phyloP scores from a whole-genome alignment of 2,329 filamentous ascomycete genomes.

The Aspergillus tanneri region DNA sequence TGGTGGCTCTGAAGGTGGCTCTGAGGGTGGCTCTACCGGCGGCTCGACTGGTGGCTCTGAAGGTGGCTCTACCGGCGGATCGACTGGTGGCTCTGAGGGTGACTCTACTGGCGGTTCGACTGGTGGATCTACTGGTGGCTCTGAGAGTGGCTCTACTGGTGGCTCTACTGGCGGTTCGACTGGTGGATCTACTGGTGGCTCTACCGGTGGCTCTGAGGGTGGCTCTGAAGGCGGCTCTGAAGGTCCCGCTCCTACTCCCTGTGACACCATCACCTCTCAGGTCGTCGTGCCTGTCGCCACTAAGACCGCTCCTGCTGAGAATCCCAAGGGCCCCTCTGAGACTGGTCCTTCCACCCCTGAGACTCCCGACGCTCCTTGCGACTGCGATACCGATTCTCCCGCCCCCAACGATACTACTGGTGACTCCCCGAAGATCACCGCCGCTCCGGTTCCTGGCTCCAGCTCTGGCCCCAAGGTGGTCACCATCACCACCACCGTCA shows the following conservation, averaged over 20 bases:
- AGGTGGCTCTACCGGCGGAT: conserved; percentile 6
- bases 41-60: conserved; percentile 22
- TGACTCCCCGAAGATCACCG: conserved; percentile 17
- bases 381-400: conserved; percentile 13
- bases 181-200: conserved; percentile 3
- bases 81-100: conserved; percentile 7
- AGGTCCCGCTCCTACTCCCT: conserved; percentile 9
- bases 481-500: conserved; percentile 27
- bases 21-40: conserved; percentile 15
- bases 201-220: conserved; percentile 6
- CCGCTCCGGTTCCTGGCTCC: conserved; percentile 18
- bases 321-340: no score
- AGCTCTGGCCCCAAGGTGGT: conserved; percentile 17
- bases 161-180: conserved; percentile 15
- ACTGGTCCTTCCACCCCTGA: conserved; percentile 7
- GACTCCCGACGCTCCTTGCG: conserved; percentile 12
- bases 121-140: no score
- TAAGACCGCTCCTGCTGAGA: neutral
- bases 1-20: conserved; percentile 3
- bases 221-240: neutral
- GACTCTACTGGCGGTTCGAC: conserved; percentile 13
- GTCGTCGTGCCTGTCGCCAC: conserved; percentile 11
- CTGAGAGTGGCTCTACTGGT: conserved; percentile 17
- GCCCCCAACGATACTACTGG: conserved; percentile 8
- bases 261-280: conserved; percentile 14